Percentiles rank a stretch among this genome's conserved stretches.
Evolutionary conservation across 352 stramenopile species (phyloP).

Genomic region (Pythium grandisporangium): DNA sequence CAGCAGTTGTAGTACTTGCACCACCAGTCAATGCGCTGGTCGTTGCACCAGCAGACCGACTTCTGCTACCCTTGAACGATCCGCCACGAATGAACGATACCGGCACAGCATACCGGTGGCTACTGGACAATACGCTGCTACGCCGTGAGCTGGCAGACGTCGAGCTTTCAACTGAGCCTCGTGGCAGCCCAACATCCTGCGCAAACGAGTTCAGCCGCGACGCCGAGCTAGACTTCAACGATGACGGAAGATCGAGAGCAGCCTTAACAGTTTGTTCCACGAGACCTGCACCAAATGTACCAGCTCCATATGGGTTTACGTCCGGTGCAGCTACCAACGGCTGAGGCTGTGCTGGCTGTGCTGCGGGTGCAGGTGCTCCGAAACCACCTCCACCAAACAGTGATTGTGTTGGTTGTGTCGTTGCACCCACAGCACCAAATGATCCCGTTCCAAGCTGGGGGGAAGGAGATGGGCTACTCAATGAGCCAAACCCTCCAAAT

Average conservation of each 20-base stretch:
- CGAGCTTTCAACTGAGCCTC: conserved; percentile 41
- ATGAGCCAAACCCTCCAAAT: conserved; percentile 12
- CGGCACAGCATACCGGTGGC: conserved; percentile 30
- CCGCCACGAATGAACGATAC: conserved; percentile 68
- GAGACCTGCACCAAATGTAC: conserved; percentile 28
- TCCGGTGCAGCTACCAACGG: conserved; percentile 38
- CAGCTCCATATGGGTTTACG: conserved; percentile 47
- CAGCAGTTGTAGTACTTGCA: too few relatives aligned
- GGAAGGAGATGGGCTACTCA: conserved; percentile 5
- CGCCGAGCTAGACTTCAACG: conserved; percentile 23
- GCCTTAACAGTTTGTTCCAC: conserved; percentile 34
- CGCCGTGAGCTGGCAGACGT: too few relatives aligned
- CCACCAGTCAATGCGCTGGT: too few relatives aligned
- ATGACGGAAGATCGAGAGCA: conserved; percentile 12
- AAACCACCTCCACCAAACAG: conserved; percentile 6
- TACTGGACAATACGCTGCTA: too few relatives aligned
- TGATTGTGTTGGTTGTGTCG: not conserved
- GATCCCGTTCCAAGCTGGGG: too few relatives aligned
- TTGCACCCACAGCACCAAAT: too few relatives aligned
- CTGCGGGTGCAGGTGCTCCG: not conserved
- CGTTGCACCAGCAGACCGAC: conserved; percentile 44
- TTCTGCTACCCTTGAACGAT: conserved; percentile 61
- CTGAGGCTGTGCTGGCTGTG: conserved; percentile 5
- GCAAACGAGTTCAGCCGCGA: conserved; percentile 50
- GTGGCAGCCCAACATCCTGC: conserved; percentile 61